Evolutionary conservation across 495 filamentous ascomycete genomes (phyloP).

Genomic region (Paragyromitra xinjiangensis): DNA sequence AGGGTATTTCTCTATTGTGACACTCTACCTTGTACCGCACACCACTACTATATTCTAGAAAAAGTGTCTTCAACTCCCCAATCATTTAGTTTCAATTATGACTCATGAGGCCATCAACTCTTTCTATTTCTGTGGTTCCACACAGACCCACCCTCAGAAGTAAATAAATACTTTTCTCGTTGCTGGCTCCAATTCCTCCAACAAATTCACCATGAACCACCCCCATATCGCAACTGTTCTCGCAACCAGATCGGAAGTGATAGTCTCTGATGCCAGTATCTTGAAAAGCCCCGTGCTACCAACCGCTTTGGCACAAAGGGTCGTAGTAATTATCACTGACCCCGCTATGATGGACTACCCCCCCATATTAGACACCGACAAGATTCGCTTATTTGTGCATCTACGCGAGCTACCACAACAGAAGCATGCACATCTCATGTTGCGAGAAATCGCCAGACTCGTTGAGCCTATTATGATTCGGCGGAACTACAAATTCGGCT

Average conservation of each 20-base stretch:
- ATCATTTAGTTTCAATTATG: not conserved
- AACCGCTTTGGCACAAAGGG: not conserved
- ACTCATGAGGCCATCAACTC: not conserved
- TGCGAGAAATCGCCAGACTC: slow-evolving; percentile 8
- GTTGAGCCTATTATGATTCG: slow-evolving; percentile 11
- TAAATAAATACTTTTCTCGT: not conserved
- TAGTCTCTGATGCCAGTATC: not conserved
- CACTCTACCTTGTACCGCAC: too few relatives aligned
- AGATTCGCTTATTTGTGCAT: not conserved
- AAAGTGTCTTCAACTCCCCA: not conserved
- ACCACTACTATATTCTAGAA: too few relatives aligned
- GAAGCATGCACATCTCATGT: not conserved
- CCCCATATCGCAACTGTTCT: not conserved
- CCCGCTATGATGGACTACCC: not conserved
- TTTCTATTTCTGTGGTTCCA: not conserved
- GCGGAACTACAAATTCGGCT: not conserved
- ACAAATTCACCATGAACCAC: not conserved
- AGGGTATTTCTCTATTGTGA: too few relatives aligned
- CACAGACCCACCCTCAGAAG: not conserved
- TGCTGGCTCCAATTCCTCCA: not conserved
- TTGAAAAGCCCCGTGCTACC: not conserved
- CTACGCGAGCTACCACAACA: not conserved
- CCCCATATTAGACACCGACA: not conserved
- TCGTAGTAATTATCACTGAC: not conserved
- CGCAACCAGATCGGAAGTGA: not conserved